Conservation (phyloP, 805 yeast species). For the Schwanniomyces pseudopolymorphus region DNA sequence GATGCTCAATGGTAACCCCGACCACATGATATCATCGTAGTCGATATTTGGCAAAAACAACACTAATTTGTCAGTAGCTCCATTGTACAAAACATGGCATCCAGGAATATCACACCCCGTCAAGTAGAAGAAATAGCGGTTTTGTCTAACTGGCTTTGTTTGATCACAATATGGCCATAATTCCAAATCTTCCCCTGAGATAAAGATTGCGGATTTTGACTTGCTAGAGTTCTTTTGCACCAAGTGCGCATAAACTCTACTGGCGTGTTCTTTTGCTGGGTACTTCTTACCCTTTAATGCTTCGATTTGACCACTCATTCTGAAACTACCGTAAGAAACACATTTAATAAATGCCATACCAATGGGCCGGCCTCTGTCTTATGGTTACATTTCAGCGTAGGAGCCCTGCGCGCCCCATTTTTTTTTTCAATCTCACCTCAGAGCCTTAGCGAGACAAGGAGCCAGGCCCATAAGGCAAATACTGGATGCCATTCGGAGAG, state of each 20-base stretch:
- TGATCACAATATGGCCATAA: slow-evolving; percentile 78
- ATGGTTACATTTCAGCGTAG: background rate
- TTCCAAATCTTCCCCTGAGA: slow-evolving; percentile 61
- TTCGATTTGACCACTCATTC: slow-evolving; percentile 12
- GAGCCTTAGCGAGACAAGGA: no score
- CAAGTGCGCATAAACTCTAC: slow-evolving; percentile 44
- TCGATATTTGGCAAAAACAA: slow-evolving; percentile 83
- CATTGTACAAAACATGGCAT: slow-evolving; percentile 60
- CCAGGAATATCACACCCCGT: slow-evolving; percentile 84
- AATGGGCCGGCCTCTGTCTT: background rate
- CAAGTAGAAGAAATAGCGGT: slow-evolving; percentile 85
- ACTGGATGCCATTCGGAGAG: no score
- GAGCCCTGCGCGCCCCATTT: background rate
- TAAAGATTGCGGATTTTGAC: slow-evolving; percentile 41
- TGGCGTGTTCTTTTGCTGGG: slow-evolving; percentile 81
- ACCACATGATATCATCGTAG: slow-evolving; percentile 93
- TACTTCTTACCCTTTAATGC: slow-evolving; percentile 49
- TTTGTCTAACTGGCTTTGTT: slow-evolving; percentile 77
- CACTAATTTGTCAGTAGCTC: slow-evolving; percentile 54
- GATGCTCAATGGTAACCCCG: slow-evolving; percentile 75
- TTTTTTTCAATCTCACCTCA: no score
- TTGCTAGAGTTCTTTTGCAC: slow-evolving; percentile 23
- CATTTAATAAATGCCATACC: background rate
- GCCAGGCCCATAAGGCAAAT: no score
- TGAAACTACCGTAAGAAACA: no score